Percentiles rank a stretch among this genome's conserved stretches.
Evolutionary conservation across 352 stramenopile species (phyloP).

Genomic region (Peronospora destructor): DNA sequence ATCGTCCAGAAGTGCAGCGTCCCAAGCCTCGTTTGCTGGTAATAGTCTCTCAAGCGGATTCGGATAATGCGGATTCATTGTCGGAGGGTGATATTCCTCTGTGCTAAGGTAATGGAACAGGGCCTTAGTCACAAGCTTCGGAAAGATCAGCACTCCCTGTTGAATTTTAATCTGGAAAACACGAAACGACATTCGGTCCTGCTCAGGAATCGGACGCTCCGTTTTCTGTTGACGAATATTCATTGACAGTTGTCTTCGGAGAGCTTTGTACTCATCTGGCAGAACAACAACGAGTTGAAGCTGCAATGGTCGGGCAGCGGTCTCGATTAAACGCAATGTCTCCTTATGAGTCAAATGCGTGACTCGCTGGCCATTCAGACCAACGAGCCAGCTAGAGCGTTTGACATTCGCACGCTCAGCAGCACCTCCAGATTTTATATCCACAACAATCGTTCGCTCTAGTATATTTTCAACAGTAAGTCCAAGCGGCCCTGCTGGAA

Average conservation of each 20-base stretch:
- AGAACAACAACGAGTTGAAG: slow-evolving; percentile 68
- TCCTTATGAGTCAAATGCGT: slow-evolving; percentile 83
- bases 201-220: slow-evolving; percentile 69
- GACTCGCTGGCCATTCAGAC: slow-evolving; percentile 65
- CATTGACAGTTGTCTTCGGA: slow-evolving; percentile 73
- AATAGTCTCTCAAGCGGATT: slow-evolving; percentile 54
- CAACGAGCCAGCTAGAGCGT: slow-evolving; percentile 78
- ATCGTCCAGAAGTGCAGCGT: slow-evolving; percentile 49
- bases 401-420: slow-evolving; percentile 72
- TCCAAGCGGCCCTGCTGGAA: slow-evolving; percentile 72
- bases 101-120: slow-evolving; percentile 76
- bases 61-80: slow-evolving; percentile 37
- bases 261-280: slow-evolving; percentile 60
- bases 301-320: slow-evolving; percentile 55
- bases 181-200: slow-evolving; percentile 82
- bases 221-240: slow-evolving; percentile 84
- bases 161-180: slow-evolving; percentile 84
- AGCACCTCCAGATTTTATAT: slow-evolving; percentile 77
- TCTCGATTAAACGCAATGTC: slow-evolving; percentile 80
- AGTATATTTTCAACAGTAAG: slow-evolving; percentile 87
- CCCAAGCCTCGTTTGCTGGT: slow-evolving; percentile 41
- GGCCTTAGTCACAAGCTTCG: slow-evolving; percentile 48
- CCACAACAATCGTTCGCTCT: slow-evolving; percentile 83
- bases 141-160: slow-evolving; percentile 66
- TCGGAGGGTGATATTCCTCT: slow-evolving; percentile 55